phyloP scores from a whole-genome alignment of 2,329 filamentous ascomycete species.

The Tolypocladium sp. region DNA sequence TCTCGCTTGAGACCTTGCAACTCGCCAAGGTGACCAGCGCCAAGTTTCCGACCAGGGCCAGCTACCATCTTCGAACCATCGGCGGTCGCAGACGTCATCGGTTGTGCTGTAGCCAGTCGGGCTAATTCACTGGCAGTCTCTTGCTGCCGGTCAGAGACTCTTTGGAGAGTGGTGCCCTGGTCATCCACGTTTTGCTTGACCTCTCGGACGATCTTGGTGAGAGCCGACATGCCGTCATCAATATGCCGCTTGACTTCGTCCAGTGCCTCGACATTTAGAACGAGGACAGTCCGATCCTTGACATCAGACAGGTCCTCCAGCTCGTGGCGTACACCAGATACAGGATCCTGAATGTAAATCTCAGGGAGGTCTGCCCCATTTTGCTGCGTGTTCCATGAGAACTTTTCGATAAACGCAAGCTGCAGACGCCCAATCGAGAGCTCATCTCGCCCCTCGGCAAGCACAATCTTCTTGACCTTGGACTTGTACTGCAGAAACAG shows the following conservation, averaged over 20 bases:
- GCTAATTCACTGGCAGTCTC: slow-evolving; percentile 85
- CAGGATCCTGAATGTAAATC: slow-evolving; percentile 93
- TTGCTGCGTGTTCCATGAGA: slow-evolving; percentile 95
- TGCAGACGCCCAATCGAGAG: slow-evolving; percentile 83
- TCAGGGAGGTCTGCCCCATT: slow-evolving; percentile 90
- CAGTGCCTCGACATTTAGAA: slow-evolving; percentile 82
- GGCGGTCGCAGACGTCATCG: slow-evolving; percentile 27
- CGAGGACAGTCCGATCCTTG: slow-evolving; percentile 91
- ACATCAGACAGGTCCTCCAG: slow-evolving; percentile 88
- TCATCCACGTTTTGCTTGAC: slow-evolving; percentile 77
- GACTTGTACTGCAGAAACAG: slow-evolving; percentile 94
- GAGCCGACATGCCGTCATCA: slow-evolving; percentile 76
- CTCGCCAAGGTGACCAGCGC: slow-evolving; percentile 60
- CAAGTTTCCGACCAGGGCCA: slow-evolving; percentile 33
- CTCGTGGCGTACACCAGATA: slow-evolving; percentile 95
- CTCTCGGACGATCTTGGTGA: slow-evolving; percentile 77
- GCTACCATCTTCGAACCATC: slow-evolving; percentile 28
- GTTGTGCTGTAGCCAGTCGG: slow-evolving; percentile 38
- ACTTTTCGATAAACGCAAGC: slow-evolving; percentile 96
- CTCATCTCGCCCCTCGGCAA: slow-evolving; percentile 74
- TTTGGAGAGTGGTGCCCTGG: slow-evolving; percentile 72
- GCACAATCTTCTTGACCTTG: slow-evolving; percentile 91
- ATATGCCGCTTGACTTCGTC: slow-evolving; percentile 97
- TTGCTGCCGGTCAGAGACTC: slow-evolving; percentile 83
- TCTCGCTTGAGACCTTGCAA: slow-evolving; percentile 78